Evolutionary conservation across 257 asterid species (phyloP).

Genomic region (Solanum raphanifolium): DNA sequence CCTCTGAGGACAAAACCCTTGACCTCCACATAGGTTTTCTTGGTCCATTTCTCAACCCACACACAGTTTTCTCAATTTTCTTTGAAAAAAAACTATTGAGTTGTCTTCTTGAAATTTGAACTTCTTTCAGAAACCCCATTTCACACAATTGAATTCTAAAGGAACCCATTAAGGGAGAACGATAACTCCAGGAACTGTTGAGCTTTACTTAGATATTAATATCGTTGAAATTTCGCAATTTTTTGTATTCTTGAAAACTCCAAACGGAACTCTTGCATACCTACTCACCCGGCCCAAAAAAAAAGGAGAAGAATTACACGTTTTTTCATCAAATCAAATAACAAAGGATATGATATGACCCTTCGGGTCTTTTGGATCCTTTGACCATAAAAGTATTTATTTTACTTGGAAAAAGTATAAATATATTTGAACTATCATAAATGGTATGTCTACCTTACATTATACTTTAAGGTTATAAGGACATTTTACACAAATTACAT

Average conservation of each 20-base stretch:
- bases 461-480: too few relatives aligned
- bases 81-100: not conserved
- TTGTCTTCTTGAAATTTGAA: not conserved
- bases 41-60: slow-evolving; percentile 60
- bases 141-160: slow-evolving; percentile 12
- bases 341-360: too few relatives aligned
- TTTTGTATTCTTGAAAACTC: not conserved
- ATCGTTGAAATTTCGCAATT: not conserved
- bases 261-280: not conserved
- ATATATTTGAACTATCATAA: too few relatives aligned
- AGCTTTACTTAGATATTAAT: not conserved
- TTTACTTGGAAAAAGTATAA: too few relatives aligned
- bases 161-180: slow-evolving; percentile 11
- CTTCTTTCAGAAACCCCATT: slow-evolving; percentile 6
- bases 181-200: not conserved
- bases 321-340: too few relatives aligned
- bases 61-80: slow-evolving; percentile 6
- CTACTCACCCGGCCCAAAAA: too few relatives aligned
- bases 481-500: too few relatives aligned
- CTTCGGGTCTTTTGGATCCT: too few relatives aligned
- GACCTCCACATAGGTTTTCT: slow-evolving; percentile 63
- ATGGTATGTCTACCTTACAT: too few relatives aligned
- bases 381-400: too few relatives aligned
- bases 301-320: too few relatives aligned
- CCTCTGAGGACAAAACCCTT: slow-evolving; percentile 56